Evolutionary conservation across 495 filamentous ascomycete genomes (phyloP).

Genomic region (Clavariopsis aquatica): DNA sequence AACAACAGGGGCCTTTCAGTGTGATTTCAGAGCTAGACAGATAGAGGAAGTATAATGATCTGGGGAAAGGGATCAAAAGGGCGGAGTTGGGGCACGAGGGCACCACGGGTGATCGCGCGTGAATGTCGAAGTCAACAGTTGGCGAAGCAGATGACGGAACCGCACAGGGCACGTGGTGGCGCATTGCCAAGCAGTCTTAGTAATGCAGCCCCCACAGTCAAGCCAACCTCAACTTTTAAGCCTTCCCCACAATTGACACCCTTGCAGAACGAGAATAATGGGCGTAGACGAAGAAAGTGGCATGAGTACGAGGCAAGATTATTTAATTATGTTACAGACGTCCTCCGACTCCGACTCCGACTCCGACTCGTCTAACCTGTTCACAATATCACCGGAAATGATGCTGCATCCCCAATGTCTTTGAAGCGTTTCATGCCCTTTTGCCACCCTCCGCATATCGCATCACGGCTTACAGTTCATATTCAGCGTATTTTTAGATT

Average conservation of each 20-base stretch:
- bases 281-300: background rate
- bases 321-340: background rate
- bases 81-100: background rate
- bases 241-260: background rate
- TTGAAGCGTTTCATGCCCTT: background rate
- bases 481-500: background rate
- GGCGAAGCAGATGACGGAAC: background rate
- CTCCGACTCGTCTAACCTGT: background rate
- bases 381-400: background rate
- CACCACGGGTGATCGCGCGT: background rate
- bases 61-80: background rate
- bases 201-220: background rate
- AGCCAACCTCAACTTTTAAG: background rate
- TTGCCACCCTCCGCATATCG: background rate
- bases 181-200: background rate
- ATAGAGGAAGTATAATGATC: background rate
- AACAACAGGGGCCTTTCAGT: background rate
- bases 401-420: background rate
- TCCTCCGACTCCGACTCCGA: background rate
- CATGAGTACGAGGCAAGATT: background rate
- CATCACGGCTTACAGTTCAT: background rate
- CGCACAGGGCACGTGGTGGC: constrained; percentile 11
- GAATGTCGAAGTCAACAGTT: constrained; percentile 7
- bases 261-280: background rate
- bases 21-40: background rate